phyloP scores from a whole-genome alignment of 371 early-diverging fungal genomes.

The Haplosporangium sp. region DNA sequence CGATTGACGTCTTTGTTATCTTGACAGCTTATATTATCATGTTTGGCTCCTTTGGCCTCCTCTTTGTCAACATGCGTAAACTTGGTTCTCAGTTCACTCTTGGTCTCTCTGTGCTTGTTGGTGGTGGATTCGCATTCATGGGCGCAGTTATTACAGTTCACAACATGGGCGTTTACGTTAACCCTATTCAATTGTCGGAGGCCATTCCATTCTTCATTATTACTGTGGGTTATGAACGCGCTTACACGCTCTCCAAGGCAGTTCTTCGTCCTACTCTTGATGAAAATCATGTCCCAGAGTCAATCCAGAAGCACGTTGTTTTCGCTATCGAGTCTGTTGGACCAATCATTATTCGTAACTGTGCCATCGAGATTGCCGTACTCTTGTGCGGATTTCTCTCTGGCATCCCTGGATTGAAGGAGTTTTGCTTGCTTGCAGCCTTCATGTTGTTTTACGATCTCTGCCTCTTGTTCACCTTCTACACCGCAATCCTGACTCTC shows the following conservation, averaged over 20 bases:
- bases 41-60: constrained; percentile 82
- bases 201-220: constrained; percentile 93
- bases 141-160: constrained; percentile 78
- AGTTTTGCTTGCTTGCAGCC: constrained; percentile 86
- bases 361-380: constrained; percentile 84
- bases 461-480: constrained; percentile 88
- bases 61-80: constrained; percentile 88
- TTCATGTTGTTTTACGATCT: constrained; percentile 87
- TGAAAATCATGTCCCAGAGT: constrained; percentile 41
- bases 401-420: constrained; percentile 80
- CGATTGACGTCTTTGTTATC: constrained; percentile 85
- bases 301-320: constrained; percentile 75
- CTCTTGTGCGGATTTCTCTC: constrained; percentile 84
- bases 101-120: constrained; percentile 67
- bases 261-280: constrained; percentile 69
- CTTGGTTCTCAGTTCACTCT: constrained; percentile 89
- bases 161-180: constrained; percentile 75
- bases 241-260: constrained; percentile 83
- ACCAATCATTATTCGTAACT: constrained; percentile 79
- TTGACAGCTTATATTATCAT: constrained; percentile 88
- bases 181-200: constrained; percentile 84
- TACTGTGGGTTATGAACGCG: constrained; percentile 94
- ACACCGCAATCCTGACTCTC: constrained; percentile 86
- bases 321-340: constrained; percentile 79
- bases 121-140: constrained; percentile 85